Conservation (phyloP, 768 basidiomycete species). For the Leccinellum albellum region DNA sequence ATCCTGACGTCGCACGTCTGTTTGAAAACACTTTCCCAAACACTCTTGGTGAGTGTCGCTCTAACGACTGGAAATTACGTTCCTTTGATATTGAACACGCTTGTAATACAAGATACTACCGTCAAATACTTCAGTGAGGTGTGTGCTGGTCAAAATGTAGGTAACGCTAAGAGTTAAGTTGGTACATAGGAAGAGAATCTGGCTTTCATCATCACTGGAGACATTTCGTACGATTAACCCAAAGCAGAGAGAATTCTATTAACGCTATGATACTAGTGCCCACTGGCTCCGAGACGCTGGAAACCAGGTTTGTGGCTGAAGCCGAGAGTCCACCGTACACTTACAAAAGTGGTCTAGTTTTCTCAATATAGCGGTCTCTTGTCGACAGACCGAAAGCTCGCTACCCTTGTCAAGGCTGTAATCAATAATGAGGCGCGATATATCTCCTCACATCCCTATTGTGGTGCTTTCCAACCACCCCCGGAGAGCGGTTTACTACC, state of each 20-base stretch:
- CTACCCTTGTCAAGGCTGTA: constrained; percentile 70
- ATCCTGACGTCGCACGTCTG: constrained; percentile 71
- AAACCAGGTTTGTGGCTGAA: constrained; percentile 52
- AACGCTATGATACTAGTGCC: constrained; percentile 42
- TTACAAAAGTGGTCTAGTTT: constrained; percentile 42
- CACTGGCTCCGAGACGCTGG: constrained; percentile 83
- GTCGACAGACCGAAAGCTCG: constrained; percentile 52
- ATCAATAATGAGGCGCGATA: constrained; percentile 79
- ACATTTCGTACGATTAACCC: constrained; percentile 60
- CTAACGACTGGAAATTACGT: neutral
- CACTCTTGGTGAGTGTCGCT: constrained; percentile 55
- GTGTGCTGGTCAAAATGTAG: neutral
- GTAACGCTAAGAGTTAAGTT: constrained; percentile 3
- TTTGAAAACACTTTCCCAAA: constrained; percentile 85
- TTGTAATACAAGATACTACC: constrained; percentile 64
- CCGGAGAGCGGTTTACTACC: constrained; percentile 66
- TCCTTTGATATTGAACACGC: neutral
- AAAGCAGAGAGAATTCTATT: constrained; percentile 1
- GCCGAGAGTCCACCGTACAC: neutral
- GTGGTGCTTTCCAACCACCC: constrained; percentile 79
- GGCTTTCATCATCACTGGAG: constrained; percentile 80
- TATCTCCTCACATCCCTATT: constrained; percentile 71
- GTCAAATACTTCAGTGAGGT: constrained; percentile 72
- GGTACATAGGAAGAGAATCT: constrained; percentile 55
- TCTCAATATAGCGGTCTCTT: constrained; percentile 65